These are phyloP conservation scores for Cercospora canescens DNA, from an alignment of 2,329 filamentous ascomycete genomes.

Conservation along the genomic window DNA sequence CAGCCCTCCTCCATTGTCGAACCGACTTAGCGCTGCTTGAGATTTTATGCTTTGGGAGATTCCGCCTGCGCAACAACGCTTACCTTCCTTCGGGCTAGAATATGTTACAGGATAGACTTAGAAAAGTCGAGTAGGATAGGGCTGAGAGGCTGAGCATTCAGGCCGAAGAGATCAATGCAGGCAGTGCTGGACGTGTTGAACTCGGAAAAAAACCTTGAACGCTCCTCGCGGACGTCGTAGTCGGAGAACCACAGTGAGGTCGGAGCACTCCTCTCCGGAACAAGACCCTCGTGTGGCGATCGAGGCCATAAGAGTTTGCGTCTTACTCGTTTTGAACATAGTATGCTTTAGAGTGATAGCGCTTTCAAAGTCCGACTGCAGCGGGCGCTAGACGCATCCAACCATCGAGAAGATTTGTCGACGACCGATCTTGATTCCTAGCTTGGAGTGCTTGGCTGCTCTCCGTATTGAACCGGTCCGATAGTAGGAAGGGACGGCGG, in stretches of 20 bases:
- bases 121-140: neutral
- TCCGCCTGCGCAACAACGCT: neutral
- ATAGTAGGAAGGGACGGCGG: neutral
- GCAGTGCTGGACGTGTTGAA: neutral
- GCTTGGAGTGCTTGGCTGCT: neutral
- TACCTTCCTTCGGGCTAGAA: neutral
- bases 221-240: neutral
- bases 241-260: neutral
- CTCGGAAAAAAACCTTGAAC: neutral
- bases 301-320: neutral
- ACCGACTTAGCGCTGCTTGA: neutral
- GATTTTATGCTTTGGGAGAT: neutral
- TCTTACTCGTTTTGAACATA: neutral
- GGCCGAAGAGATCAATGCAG: neutral
- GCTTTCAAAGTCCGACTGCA: neutral
- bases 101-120: neutral
- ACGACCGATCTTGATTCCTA: neutral
- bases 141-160: neutral
- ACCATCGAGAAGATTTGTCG: neutral
- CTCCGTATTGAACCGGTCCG: neutral
- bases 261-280: neutral
- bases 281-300: neutral
- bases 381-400: neutral
- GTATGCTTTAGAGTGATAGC: neutral
- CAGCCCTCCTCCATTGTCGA: neutral